phyloP scores from a whole-genome alignment of 1,284 basidiomycete genomes.

The Trametes pubescens region DNA sequence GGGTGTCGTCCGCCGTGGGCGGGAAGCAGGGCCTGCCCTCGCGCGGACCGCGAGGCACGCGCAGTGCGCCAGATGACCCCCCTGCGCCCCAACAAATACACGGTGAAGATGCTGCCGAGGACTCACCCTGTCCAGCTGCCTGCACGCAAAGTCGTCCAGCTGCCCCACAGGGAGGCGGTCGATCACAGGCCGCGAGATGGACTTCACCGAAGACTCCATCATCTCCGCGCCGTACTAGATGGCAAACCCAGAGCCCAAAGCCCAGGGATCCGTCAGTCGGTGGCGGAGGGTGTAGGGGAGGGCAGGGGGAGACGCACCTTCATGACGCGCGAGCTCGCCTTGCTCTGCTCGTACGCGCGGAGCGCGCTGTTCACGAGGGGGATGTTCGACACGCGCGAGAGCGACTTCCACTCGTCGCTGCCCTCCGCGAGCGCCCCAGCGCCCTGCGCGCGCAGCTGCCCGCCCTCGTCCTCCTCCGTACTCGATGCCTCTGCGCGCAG shows the following conservation, averaged over 20 bases:
- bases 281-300: background rate
- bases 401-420: slow-evolving; percentile 49
- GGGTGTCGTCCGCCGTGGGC: background rate
- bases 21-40: slow-evolving; percentile 9
- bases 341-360: slow-evolving; percentile 78
- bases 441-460: slow-evolving; percentile 6
- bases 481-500: slow-evolving; percentile 25
- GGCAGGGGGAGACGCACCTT: slow-evolving; percentile 56
- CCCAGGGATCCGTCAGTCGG: slow-evolving; percentile 3
- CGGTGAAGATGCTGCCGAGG: background rate
- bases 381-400: slow-evolving; percentile 57
- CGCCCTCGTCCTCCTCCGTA: background rate
- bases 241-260: background rate
- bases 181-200: slow-evolving; percentile 87
- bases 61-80: slow-evolving; percentile 25
- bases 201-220: slow-evolving; percentile 86
- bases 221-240: slow-evolving; percentile 86
- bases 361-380: slow-evolving; percentile 75
- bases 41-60: slow-evolving; percentile 21
- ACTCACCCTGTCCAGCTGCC: slow-evolving; percentile 82
- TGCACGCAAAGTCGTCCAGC: slow-evolving; percentile 89
- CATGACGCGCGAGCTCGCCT: slow-evolving; percentile 81
- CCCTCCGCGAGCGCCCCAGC: slow-evolving; percentile 10
- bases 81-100: slow-evolving; percentile 6
- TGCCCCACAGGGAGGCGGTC: slow-evolving; percentile 79